phyloP scores from a whole-genome alignment of 768 basidiomycete species.

The Lactifluus subvellereus region DNA sequence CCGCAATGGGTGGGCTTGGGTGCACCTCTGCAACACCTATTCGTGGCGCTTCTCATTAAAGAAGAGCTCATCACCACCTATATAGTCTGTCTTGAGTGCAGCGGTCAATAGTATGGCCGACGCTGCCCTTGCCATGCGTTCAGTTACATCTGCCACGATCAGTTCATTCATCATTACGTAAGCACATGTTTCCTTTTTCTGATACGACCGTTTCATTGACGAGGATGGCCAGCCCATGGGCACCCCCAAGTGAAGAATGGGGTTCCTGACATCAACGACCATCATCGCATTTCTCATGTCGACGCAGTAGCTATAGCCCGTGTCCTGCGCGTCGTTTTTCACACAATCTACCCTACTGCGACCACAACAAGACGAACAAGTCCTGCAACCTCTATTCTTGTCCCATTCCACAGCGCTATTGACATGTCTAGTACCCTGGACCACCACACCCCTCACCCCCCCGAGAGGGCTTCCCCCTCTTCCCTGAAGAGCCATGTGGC shows the following conservation, averaged over 20 bases:
- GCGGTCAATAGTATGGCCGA: background rate
- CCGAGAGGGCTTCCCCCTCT: background rate
- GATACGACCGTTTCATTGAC: conserved; percentile 9
- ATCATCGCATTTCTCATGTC: background rate
- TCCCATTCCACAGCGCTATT: background rate
- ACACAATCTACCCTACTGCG: background rate
- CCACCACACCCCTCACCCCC: conserved; percentile 1
- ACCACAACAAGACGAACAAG: background rate
- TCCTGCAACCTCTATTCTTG: background rate
- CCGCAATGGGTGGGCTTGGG: background rate
- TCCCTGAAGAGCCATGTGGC: conserved; percentile 1
- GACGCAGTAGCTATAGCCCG: background rate
- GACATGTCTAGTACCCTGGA: conserved; percentile 20
- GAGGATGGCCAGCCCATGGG: background rate
- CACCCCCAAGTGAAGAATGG: background rate
- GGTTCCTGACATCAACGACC: conserved; percentile 6
- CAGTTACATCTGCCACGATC: background rate
- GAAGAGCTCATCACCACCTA: background rate
- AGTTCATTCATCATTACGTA: conserved; percentile 15
- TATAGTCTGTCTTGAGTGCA: background rate
- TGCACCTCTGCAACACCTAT: background rate
- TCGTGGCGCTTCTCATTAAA: background rate
- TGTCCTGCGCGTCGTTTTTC: background rate
- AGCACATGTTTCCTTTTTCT: conserved; percentile 14
- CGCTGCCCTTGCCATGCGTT: background rate